Percentiles rank a stretch among this genome's conserved stretches.
Conservation (phyloP, 208 protist genomes). For the Leishmania mexicana region DNA sequence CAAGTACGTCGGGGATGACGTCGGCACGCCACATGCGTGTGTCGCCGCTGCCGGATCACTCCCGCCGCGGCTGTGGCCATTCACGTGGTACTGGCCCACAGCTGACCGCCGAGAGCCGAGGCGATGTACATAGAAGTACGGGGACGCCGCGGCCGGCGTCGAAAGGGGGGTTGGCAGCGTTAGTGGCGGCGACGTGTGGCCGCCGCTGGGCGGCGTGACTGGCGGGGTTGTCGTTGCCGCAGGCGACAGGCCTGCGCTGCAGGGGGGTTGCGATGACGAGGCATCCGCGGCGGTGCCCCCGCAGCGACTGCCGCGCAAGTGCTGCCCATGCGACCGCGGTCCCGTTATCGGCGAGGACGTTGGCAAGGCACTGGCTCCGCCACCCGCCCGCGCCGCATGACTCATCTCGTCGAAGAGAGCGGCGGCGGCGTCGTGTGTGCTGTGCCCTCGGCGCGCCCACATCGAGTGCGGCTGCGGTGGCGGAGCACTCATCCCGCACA, state of each 20-base stretch:
- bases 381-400: slow-evolving; percentile 1
- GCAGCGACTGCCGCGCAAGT: background rate
- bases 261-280: background rate
- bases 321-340: background rate
- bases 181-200: background rate
- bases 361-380: background rate
- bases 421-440: slow-evolving; percentile 5
- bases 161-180: background rate
- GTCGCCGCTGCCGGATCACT: background rate
- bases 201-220: background rate
- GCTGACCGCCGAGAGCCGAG: background rate
- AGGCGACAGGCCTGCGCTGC: background rate
- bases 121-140: slow-evolving; percentile 5
- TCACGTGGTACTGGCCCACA: background rate
- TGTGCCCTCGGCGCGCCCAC: background rate
- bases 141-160: background rate
- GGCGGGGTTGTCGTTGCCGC: background rate
- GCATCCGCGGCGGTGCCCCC: background rate
- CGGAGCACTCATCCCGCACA: background rate
- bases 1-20: background rate
- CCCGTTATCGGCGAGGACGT: background rate
- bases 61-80: background rate
- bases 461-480: slow-evolving; percentile 1
- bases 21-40: background rate
- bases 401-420: slow-evolving; percentile 16